Percentiles rank a stretch among this genome's conserved stretches.
These are phyloP conservation scores for Stereocaulon alpinum DNA, from an alignment of 495 filamentous ascomycete species.

Conservation along the genomic window DNA sequence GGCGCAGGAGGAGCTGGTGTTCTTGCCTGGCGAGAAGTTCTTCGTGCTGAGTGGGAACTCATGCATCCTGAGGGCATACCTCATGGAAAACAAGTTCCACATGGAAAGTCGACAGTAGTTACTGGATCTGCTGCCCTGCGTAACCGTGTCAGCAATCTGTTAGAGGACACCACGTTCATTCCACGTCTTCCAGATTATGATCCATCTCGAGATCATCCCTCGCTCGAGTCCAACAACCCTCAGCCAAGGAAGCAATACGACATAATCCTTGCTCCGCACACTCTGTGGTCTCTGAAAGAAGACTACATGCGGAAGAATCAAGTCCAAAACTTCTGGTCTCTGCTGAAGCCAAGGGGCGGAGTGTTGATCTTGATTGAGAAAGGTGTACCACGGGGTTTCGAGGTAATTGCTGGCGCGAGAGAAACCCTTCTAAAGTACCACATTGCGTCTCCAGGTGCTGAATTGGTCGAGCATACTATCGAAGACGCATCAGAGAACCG, in stretches of 20 bases:
- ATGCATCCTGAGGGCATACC: constrained; percentile 42
- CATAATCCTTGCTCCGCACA: constrained; percentile 80
- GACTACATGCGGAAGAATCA: constrained; percentile 63
- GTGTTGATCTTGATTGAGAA: constrained; percentile 86
- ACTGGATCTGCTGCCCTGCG: constrained; percentile 56
- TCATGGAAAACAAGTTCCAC: constrained; percentile 32
- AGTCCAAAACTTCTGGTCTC: constrained; percentile 77
- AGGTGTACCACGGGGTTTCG: constrained; percentile 82
- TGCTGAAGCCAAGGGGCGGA: constrained; percentile 75
- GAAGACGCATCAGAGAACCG: constrained; percentile 30
- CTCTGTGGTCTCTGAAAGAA: constrained; percentile 61
- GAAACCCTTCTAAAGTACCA: constrained; percentile 64
- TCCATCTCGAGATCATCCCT: constrained; percentile 44
- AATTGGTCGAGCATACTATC: constrained; percentile 32
- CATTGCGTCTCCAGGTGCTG: constrained; percentile 55
- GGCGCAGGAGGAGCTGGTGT: constrained; percentile 77
- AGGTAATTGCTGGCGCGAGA: constrained; percentile 77
- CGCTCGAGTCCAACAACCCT: constrained; percentile 33
- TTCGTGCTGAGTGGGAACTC: constrained; percentile 67
- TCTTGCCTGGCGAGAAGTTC: constrained; percentile 72
- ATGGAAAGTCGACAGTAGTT: constrained; percentile 52
- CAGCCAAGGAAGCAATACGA: constrained; percentile 70
- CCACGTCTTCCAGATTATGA: constrained; percentile 86
- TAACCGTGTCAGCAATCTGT: constrained; percentile 61
- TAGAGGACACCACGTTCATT: constrained; percentile 85